Conservation (phyloP, 495 filamentous ascomycete genomes). For the Chaetomium cochliodes region DNA sequence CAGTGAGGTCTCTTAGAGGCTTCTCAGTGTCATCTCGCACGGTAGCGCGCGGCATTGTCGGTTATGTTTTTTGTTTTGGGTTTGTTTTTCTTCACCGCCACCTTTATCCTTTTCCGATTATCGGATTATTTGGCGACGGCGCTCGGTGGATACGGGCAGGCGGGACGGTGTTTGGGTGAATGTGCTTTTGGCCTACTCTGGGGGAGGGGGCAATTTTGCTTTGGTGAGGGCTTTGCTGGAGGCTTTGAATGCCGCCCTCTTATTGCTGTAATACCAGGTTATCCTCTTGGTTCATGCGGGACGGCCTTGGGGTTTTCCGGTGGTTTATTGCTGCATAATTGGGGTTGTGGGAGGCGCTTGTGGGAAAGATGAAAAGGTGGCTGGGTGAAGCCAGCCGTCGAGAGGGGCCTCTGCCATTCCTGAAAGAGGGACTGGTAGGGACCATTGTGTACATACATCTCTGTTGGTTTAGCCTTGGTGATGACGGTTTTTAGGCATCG, state of each 20-base stretch:
- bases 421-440: constrained; percentile 4
- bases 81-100: constrained; percentile 17
- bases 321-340: constrained; percentile 22
- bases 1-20: constrained; percentile 41
- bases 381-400: constrained; percentile 16
- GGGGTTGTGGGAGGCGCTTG: constrained; percentile 8
- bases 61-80: constrained; percentile 23
- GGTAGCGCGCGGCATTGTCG: constrained; percentile 25
- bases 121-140: constrained; percentile 34
- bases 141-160: constrained; percentile 29
- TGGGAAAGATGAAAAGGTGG: constrained; percentile 9
- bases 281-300: not conserved
- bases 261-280: constrained; percentile 17
- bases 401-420: not conserved
- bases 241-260: constrained; percentile 13
- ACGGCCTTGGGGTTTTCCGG: constrained; percentile 4
- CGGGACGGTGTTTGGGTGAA: constrained; percentile 26
- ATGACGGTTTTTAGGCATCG: constrained; percentile 26
- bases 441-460: constrained; percentile 29
- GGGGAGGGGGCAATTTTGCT: constrained; percentile 4
- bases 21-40: constrained; percentile 7
- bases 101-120: constrained; percentile 20
- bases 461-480: constrained; percentile 24
- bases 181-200: constrained; percentile 14
- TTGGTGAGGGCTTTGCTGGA: constrained; percentile 12